phyloP scores from a whole-genome alignment of 768 basidiomycete genomes.

The Suillus americanus region DNA sequence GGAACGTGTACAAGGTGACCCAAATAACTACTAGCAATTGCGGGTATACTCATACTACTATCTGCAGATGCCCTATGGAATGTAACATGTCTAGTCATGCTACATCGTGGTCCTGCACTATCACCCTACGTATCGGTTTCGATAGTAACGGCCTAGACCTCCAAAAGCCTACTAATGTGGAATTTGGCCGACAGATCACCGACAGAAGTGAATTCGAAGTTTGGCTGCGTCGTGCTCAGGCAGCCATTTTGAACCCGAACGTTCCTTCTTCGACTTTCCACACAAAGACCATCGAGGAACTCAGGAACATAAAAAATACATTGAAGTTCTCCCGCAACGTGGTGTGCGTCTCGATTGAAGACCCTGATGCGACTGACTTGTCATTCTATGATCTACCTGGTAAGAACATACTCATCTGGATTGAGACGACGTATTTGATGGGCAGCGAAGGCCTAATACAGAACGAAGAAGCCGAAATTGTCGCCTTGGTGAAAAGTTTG shows the following conservation, averaged over 20 bases:
- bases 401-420: conserved; percentile 5
- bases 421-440: background rate
- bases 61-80: conserved; percentile 35
- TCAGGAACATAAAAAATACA: conserved; percentile 15
- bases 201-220: conserved; percentile 48
- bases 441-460: conserved; percentile 45
- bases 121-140: conserved; percentile 43
- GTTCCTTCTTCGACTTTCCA: conserved; percentile 27
- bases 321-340: conserved; percentile 40
- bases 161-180: conserved; percentile 22
- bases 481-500: conserved; percentile 48
- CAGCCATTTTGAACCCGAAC: conserved; percentile 51
- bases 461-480: conserved; percentile 42
- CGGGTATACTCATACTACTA: background rate
- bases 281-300: conserved; percentile 5
- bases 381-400: conserved; percentile 43
- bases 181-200: conserved; percentile 44
- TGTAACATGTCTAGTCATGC: conserved; percentile 30
- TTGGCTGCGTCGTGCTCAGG: conserved; percentile 58
- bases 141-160: conserved; percentile 30
- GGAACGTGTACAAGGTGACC: conserved; percentile 36
- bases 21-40: background rate
- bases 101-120: conserved; percentile 35
- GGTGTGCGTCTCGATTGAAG: conserved; percentile 40
- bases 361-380: conserved; percentile 38